phyloP scores from a whole-genome alignment of 768 basidiomycete species.

The Boletus vinaceobasis region DNA sequence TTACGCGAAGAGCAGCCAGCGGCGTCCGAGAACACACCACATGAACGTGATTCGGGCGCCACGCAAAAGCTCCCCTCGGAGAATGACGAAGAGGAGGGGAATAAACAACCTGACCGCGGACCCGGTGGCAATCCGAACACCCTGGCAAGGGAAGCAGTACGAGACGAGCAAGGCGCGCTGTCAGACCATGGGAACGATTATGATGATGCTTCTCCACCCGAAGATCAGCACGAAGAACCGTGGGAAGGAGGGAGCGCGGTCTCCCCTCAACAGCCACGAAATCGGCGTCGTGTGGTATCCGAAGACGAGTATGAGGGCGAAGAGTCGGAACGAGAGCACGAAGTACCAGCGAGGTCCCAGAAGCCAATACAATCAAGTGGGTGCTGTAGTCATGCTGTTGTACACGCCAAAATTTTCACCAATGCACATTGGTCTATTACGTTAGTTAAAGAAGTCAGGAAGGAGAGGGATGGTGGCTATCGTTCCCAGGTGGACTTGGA shows the following conservation, averaged over 20 bases:
- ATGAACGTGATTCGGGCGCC: not conserved
- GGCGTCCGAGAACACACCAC: not conserved
- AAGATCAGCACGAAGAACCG: not conserved
- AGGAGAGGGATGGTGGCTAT: not conserved
- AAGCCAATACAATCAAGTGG: slow-evolving; percentile 1
- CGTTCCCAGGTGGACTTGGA: not conserved
- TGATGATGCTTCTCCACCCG: not conserved
- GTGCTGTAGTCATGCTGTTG: not conserved
- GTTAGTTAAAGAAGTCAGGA: slow-evolving; percentile 3
- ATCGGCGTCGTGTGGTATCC: slow-evolving; percentile 6
- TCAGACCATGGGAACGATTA: slow-evolving; percentile 7
- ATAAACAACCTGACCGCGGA: not conserved
- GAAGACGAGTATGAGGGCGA: slow-evolving; percentile 7
- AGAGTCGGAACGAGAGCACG: slow-evolving; percentile 1
- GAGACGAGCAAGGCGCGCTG: not conserved
- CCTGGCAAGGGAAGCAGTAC: not conserved
- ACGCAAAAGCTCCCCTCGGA: not conserved
- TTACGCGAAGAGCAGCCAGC: not conserved
- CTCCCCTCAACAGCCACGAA: not conserved
- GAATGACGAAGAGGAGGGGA: not conserved
- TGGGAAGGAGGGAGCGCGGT: slow-evolving; percentile 5
- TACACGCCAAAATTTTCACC: not conserved
- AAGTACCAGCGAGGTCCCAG: not conserved
- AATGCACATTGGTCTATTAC: not conserved
- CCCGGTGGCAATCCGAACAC: too few relatives aligned